Base-by-base conservation (phyloP, 495 filamentous ascomycete genomes). In the Aspergillus biplanus region DNA sequence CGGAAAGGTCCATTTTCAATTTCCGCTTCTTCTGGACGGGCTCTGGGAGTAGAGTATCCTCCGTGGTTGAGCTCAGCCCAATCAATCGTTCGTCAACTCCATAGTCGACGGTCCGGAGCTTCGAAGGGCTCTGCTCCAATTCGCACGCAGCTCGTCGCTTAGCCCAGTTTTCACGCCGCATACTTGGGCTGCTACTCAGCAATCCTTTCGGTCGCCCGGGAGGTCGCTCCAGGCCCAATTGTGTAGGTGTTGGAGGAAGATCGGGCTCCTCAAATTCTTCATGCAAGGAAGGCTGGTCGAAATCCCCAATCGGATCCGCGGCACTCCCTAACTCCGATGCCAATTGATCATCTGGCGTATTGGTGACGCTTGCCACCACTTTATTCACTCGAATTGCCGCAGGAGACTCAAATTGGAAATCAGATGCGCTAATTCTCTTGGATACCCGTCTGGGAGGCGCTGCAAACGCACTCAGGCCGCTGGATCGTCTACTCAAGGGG, bases 181-280 rank as follows among this genome's bases (percentile, higher is more conserved):
- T 61, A 57, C 70, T 79, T 5, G 81, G 79, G 50, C 78, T 83
- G 61, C 78, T 81, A 56, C 78, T 82, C 39, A 79, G 48, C 9
- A 76, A 62, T 11, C 73, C 74, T 63, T 63, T 74, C 1, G 70
- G 68, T 44, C 75, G 75, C 49, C 74, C 74, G 1, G 73, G 75
- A 6, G 74, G 76, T 46, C 70, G 73, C 61, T 81, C 83, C 58
- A 88, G 73, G 4, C 86, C 85, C 44, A 81, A 67, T 59, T 88
- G 82, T 34, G 85, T 86, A 18, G 89, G 89, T 5, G 89, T 92
- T 9, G 88, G 88, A 8, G 89, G 90, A 27, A 92, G 77, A 39
- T 90, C 87, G 8, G 88, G 89, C 65, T 92, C 89, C 16, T 79
- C 77, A 31, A 76, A 59, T 12, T 75, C 79, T 0, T 77, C 78